phyloP scores from a whole-genome alignment of 2,329 filamentous ascomycete species.

The Nothomitra cinnamomea region DNA sequence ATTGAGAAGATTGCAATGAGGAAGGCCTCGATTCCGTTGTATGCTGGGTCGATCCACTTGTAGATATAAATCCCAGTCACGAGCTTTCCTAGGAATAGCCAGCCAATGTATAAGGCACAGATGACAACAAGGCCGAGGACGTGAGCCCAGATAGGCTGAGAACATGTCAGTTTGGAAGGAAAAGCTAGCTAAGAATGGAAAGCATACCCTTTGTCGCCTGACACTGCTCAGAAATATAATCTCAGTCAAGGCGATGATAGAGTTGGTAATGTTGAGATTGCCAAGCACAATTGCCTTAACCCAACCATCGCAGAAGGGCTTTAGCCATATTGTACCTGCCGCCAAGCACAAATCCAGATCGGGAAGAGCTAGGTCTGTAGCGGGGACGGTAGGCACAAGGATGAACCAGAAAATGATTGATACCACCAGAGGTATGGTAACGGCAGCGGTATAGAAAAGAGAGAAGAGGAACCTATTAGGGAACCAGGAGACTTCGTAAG shows the following conservation, averaged over 20 bases:
- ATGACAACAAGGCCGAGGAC: constrained; percentile 13
- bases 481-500: not conserved
- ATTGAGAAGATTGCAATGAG: constrained; percentile 4
- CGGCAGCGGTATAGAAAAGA: constrained; percentile 17
- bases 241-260: constrained; percentile 17
- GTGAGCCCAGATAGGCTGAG: constrained; percentile 14
- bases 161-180: not conserved
- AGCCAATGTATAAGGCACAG: constrained; percentile 14
- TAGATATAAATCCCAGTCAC: constrained; percentile 15
- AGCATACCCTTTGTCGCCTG: constrained; percentile 15
- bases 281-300: constrained; percentile 14
- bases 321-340: not conserved
- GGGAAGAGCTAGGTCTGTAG: not conserved
- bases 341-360: not conserved
- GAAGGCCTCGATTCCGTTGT: constrained; percentile 2
- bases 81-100: constrained; percentile 16
- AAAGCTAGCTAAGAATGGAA: not conserved
- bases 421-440: constrained; percentile 16
- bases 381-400: constrained; percentile 10
- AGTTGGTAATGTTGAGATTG: constrained; percentile 15
- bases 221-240: constrained; percentile 18
- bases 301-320: constrained; percentile 12
- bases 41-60: constrained; percentile 16
- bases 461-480: constrained; percentile 16
- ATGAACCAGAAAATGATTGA: constrained; percentile 17